Percentiles rank a stretch among this genome's conserved stretches.
These are phyloP conservation scores for Mycena venus DNA, from an alignment of 768 basidiomycete species.

Conservation along the genomic window DNA sequence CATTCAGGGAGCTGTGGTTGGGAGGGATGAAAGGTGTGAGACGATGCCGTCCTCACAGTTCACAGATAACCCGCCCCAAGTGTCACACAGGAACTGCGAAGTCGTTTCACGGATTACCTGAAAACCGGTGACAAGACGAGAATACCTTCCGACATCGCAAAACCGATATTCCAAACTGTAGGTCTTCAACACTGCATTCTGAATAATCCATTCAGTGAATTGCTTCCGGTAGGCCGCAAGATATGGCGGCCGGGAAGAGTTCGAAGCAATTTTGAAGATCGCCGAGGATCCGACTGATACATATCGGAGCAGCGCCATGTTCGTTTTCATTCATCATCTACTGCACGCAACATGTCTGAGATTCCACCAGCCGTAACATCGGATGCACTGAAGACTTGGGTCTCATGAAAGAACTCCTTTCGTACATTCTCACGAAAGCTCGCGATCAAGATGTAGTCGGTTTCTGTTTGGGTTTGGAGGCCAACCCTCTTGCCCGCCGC, in stretches of 20 bases:
- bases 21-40: slow-evolving; percentile 34
- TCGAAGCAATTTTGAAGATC: slow-evolving; percentile 76
- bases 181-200: slow-evolving; percentile 30
- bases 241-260: slow-evolving; percentile 82
- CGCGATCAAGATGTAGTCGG: slow-evolving; percentile 56
- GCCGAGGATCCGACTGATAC: slow-evolving; percentile 79
- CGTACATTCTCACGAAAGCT: slow-evolving; percentile 60
- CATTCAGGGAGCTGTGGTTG: slow-evolving; percentile 62
- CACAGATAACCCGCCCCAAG: slow-evolving; percentile 49
- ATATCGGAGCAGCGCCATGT: slow-evolving; percentile 70
- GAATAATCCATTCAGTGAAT: neutral
- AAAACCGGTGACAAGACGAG: slow-evolving; percentile 78
- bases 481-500: slow-evolving; percentile 58
- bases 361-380: slow-evolving; percentile 66
- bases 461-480: slow-evolving; percentile 56
- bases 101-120: slow-evolving; percentile 78
- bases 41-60: neutral
- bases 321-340: slow-evolving; percentile 36
- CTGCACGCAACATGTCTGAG: neutral
- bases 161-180: slow-evolving; percentile 64
- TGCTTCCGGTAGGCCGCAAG: slow-evolving; percentile 67
- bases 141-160: slow-evolving; percentile 81
- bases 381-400: slow-evolving; percentile 67
- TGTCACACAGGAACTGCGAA: slow-evolving; percentile 76
- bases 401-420: slow-evolving; percentile 72